Conservation (phyloP, 139 green algal species). For the Pleodorina starrii region DNA sequence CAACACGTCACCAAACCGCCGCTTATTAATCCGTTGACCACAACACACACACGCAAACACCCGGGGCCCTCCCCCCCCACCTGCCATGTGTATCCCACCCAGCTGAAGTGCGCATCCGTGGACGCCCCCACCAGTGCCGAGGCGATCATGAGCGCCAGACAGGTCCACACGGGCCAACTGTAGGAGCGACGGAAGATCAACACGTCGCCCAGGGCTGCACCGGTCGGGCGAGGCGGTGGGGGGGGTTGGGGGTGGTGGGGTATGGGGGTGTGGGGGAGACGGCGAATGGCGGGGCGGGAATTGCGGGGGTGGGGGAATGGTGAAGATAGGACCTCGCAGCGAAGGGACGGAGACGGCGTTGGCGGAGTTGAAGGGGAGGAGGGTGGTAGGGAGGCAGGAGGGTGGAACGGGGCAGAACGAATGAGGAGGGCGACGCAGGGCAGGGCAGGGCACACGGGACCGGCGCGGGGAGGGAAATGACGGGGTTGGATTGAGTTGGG, state of each 20-base stretch:
- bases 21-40: too few species aligned
- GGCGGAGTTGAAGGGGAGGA: too few species aligned
- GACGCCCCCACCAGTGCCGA: conserved; percentile 81
- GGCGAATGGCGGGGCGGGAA: too few species aligned
- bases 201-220: conserved; percentile 83
- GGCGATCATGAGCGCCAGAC: conserved; percentile 81
- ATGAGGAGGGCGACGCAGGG: too few species aligned
- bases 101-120: conserved; percentile 88
- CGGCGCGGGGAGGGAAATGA: background rate
- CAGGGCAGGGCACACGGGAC: too few species aligned
- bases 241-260: background rate
- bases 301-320: background rate
- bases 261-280: too few species aligned
- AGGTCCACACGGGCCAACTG: conserved; percentile 74
- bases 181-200: conserved; percentile 79
- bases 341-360: too few species aligned
- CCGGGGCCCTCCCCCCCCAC: too few species aligned
- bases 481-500: background rate
- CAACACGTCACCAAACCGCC: too few species aligned
- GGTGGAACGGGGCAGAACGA: too few species aligned
- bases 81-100: conserved; percentile 51
- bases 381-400: too few species aligned
- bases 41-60: too few species aligned
- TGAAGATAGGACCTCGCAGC: background rate
- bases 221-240: background rate